Evolutionary conservation across 2,329 filamentous ascomycete genomes (phyloP), one percentile per base, ranked within the genome.

Genomic region (Hypomyces rosellus): DNA sequence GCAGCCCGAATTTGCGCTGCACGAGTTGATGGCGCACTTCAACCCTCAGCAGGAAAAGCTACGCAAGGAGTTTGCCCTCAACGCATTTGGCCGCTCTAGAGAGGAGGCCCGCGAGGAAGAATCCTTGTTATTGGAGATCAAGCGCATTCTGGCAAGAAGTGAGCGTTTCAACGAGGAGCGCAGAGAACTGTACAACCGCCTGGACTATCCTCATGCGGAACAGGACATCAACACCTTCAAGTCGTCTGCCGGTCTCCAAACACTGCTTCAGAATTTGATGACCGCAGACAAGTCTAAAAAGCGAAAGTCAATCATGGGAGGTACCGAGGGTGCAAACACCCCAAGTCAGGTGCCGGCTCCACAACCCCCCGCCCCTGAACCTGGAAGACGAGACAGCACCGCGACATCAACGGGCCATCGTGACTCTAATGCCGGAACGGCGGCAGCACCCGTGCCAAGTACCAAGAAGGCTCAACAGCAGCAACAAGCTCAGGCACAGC

Each of bases 91-190:
- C 44, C 82, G 93, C 38, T 87, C 85, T 8, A 85, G 84, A 55
- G 89, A 96, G 55, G 92, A 99, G 69, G 88, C 92, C 22, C 84
- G 88, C 55, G 93, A 99, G 66, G 93, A 99, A 69, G 88, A 95
- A 60, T 86, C 89, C 34, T 73, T 99, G 3, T 78, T 99, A 15
- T 79, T 92, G 52, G 93, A 99, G 65, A 81, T 99, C 49, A 90
- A 95, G 63, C 86, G 93, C 52, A 97, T 99, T 57, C 81, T 95
- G 62, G 85, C 88, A 55, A 84, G 90, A 53, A 88, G 91, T 56
- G 88, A 93, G 58, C 84, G 83, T 51, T 86, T 97, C 63, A 89
- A 95, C 64, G 85, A 89, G 57, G 90, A 96, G 64, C 86, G 93
- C 49, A 83, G 85, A 58, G 91, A 96, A 65, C 80, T 95, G 41